Percentiles rank a stretch among this genome's conserved stretches.
Evolutionary conservation across 106 monocot genomes (phyloP).

Genomic region (Dendrobium catenatum): DNA sequence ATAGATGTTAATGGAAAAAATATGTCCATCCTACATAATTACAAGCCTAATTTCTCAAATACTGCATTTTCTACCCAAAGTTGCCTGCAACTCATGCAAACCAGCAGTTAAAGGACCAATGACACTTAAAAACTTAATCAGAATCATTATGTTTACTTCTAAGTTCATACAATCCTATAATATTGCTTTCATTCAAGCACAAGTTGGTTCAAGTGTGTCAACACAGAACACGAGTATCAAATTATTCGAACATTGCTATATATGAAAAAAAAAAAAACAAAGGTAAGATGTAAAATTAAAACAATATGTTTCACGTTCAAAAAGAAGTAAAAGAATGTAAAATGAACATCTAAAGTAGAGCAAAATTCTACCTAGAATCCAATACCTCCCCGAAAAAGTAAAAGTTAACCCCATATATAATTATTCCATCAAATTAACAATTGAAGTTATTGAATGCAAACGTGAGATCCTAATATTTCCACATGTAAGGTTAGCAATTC

Average conservation of each 20-base stretch:
- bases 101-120: not conserved
- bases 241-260: not conserved
- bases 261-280: not conserved
- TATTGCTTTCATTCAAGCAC: not conserved
- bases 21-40: not conserved
- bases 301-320: not conserved
- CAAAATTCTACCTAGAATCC: not conserved
- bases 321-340: not conserved
- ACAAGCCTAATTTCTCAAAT: not conserved
- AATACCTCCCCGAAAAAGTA: not conserved
- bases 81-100: not conserved
- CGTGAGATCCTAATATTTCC: not conserved
- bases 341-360: not conserved
- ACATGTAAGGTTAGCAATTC: not conserved
- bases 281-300: not conserved
- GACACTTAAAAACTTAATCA: not conserved
- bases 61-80: not conserved
- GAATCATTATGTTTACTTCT: not conserved
- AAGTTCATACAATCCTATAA: not conserved
- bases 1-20: not conserved
- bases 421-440: not conserved
- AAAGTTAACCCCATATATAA: not conserved
- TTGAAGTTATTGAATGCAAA: not conserved
- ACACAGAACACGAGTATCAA: not conserved
- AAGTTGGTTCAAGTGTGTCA: not conserved